Evolutionary conservation across 352 stramenopile species (phyloP).

Genomic region (Phytophthora litchii): DNA sequence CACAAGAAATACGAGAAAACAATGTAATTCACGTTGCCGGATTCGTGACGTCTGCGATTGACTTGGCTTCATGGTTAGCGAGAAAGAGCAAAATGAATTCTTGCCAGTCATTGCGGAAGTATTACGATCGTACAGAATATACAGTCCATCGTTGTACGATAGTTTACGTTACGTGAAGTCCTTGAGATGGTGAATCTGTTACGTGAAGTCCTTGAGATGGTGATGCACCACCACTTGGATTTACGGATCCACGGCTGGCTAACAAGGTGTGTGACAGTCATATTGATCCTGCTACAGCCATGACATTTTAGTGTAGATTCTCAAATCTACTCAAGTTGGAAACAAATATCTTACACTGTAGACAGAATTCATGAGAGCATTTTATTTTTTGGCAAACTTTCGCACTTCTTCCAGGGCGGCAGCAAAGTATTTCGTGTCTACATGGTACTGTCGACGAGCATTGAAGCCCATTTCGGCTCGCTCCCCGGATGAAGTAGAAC

Average conservation of each 20-base stretch:
- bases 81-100: conserved; percentile 1
- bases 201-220: too few species aligned
- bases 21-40: background rate
- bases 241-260: too few species aligned
- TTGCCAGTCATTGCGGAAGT: too few species aligned
- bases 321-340: too few species aligned
- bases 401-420: conserved; percentile 41
- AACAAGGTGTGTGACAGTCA: too few species aligned
- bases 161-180: background rate
- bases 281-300: too few species aligned
- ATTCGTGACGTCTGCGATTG: background rate
- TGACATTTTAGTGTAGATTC: too few species aligned
- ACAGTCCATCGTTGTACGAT: too few species aligned
- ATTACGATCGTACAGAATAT: too few species aligned
- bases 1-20: too few species aligned
- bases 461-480: conserved; percentile 39
- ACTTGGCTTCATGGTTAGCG: background rate
- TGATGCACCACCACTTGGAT: too few species aligned
- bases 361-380: background rate
- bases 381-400: conserved; percentile 28
- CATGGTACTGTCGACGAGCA: conserved; percentile 49
- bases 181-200: background rate
- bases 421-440: conserved; percentile 58
- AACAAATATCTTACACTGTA: too few species aligned
- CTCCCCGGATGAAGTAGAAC: conserved; percentile 31